phyloP scores from a whole-genome alignment of 768 basidiomycete genomes.

The Phanerochaete carnosa region DNA sequence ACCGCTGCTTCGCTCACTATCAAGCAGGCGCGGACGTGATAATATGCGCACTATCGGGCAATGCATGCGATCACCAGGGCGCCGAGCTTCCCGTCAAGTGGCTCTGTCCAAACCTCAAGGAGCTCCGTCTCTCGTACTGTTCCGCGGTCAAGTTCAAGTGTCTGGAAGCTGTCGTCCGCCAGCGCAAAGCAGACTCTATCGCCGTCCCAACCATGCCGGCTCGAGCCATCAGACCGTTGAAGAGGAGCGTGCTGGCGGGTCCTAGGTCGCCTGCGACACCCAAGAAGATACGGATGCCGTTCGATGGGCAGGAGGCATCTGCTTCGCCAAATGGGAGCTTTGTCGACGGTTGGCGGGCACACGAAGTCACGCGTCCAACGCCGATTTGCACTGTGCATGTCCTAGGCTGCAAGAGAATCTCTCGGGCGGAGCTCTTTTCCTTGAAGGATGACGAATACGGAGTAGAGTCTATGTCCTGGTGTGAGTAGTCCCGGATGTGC shows the following conservation, averaged over 20 bases:
- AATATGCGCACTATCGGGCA: slow-evolving; percentile 39
- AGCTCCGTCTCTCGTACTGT: background rate
- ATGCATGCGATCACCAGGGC: slow-evolving; percentile 24
- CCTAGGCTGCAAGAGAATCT: background rate
- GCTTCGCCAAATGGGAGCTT: slow-evolving; percentile 10
- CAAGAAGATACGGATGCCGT: background rate
- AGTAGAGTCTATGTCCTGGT: background rate
- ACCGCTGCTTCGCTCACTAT: background rate
- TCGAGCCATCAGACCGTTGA: slow-evolving; percentile 1
- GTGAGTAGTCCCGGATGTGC: background rate
- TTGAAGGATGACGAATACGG: background rate
- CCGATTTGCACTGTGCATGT: background rate
- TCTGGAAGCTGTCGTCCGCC: slow-evolving; percentile 1
- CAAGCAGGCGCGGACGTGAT: slow-evolving; percentile 34
- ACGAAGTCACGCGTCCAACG: background rate
- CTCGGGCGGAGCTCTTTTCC: background rate
- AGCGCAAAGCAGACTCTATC: background rate
- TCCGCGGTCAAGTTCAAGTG: slow-evolving; percentile 10
- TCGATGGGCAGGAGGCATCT: background rate
- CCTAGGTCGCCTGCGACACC: background rate
- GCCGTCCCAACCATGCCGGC: background rate
- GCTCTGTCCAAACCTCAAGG: slow-evolving; percentile 11
- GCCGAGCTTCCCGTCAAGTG: background rate
- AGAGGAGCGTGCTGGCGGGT: background rate
- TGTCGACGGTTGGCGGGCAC: slow-evolving; percentile 8